A percentile compares a stretch with the other conserved stretches of the same genome.
These are phyloP conservation scores for Rhizophora apiculata DNA, from an alignment of 345 rosid genomes.

Conservation along the genomic window DNA sequence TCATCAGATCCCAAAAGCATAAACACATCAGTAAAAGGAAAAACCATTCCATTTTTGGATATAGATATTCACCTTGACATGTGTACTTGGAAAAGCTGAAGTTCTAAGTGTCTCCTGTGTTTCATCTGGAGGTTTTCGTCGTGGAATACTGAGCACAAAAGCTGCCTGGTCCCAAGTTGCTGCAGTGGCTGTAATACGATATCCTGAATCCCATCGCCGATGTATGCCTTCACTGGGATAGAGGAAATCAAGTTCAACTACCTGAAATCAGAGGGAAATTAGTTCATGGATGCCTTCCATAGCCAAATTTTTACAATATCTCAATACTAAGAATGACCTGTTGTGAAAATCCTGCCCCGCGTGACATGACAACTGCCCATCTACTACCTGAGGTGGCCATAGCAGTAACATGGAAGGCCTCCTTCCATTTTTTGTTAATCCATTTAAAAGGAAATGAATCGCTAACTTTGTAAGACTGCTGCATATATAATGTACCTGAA, in stretches of 20 bases:
- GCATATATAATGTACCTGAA: conserved; percentile 70
- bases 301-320: not conserved
- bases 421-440: conserved; percentile 97
- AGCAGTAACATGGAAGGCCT: conserved; percentile 85
- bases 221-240: conserved; percentile 99
- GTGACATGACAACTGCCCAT: conserved; percentile 98
- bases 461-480: conserved; percentile 94
- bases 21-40: not conserved
- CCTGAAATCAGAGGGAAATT: conserved; percentile 41
- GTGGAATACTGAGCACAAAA: conserved; percentile 74
- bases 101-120: conserved; percentile 97
- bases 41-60: not conserved
- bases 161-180: conserved; percentile 98
- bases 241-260: conserved; percentile 92
- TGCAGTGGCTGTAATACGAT: conserved; percentile 88
- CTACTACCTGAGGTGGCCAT: conserved; percentile 94
- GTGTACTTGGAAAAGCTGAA: conserved; percentile 77
- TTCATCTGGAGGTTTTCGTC: conserved; percentile 69
- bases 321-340: conserved; percentile 50
- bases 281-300: not conserved
- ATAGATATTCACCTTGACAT: conserved; percentile 65
- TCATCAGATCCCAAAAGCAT: not conserved
- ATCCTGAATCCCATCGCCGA: conserved; percentile 80
- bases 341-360: conserved; percentile 72
- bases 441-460: conserved; percentile 93